phyloP scores from a whole-genome alignment of 2,329 filamentous ascomycete species.

The Nigrograna mackinnonii region DNA sequence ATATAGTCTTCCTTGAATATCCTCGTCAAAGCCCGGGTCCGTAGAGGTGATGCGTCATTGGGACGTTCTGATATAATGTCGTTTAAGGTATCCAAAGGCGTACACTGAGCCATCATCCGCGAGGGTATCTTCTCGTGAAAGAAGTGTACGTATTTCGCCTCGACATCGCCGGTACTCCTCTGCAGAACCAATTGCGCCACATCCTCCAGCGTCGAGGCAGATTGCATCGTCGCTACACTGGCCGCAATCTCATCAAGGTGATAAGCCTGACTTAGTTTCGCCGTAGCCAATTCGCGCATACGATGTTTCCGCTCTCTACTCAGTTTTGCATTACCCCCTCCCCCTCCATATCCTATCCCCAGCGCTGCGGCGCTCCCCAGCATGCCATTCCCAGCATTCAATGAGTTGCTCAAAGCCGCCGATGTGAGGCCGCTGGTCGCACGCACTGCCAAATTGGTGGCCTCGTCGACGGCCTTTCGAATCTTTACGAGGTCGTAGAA shows the following conservation, averaged over 20 bases:
- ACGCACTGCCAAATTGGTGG: constrained; percentile 75
- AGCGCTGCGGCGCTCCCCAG: constrained; percentile 56
- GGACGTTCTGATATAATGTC: constrained; percentile 69
- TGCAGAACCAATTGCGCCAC: constrained; percentile 75
- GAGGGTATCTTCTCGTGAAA: constrained; percentile 90
- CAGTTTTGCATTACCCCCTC: constrained; percentile 63
- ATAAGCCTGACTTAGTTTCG: constrained; percentile 77
- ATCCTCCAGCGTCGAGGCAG: constrained; percentile 74
- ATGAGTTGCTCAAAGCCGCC: constrained; percentile 61
- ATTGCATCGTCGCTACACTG: constrained; percentile 83
- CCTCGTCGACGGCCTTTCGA: constrained; percentile 77
- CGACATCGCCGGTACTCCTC: constrained; percentile 66
- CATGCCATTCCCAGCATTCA: constrained; percentile 55
- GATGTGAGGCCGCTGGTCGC: constrained; percentile 75
- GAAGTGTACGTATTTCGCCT: constrained; percentile 88
- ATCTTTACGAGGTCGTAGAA: constrained; percentile 87
- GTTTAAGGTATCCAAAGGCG: constrained; percentile 67
- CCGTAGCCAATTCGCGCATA: constrained; percentile 79
- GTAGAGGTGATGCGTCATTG: constrained; percentile 66
- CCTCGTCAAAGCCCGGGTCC: constrained; percentile 74
- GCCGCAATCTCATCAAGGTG: constrained; percentile 81
- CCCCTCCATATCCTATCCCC: constrained; percentile 61
- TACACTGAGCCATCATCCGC: constrained; percentile 72
- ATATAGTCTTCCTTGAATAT: constrained; percentile 76
- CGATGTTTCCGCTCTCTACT: constrained; percentile 77